Percentiles rank a stretch among this genome's conserved stretches.
phyloP scores from a whole-genome alignment of 306 rosid species.

The Corylus americana region DNA sequence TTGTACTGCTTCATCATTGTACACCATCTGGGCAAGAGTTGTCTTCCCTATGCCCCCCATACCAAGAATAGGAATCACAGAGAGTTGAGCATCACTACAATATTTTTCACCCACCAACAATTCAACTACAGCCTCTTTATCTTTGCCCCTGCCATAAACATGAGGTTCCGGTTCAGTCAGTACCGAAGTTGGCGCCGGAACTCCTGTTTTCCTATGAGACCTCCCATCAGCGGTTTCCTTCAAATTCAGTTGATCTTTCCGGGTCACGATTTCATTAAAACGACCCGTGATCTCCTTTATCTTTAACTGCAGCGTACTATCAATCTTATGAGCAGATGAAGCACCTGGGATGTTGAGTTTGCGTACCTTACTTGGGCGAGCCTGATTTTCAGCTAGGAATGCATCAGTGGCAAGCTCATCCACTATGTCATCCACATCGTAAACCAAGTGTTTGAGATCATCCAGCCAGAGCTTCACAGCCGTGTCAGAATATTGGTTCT shows the following conservation, averaged over 20 bases:
- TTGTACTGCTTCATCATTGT: neutral
- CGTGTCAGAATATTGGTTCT: neutral
- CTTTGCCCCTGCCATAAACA: neutral
- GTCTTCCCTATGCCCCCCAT: too few relatives aligned
- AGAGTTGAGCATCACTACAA: too few relatives aligned
- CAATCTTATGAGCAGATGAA: neutral
- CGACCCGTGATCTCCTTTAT: too few relatives aligned
- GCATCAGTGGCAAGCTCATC: constrained; percentile 18
- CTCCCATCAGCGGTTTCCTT: too few relatives aligned
- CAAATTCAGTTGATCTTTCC: too few relatives aligned
- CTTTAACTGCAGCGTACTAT: too few relatives aligned
- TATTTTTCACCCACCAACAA: too few relatives aligned
- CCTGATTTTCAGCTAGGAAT: neutral
- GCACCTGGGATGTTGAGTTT: neutral
- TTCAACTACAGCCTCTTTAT: too few relatives aligned
- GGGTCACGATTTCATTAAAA: too few relatives aligned
- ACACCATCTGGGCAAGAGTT: constrained; percentile 9
- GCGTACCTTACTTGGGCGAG: neutral
- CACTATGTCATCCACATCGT: constrained; percentile 23
- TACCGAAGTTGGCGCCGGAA: neutral
- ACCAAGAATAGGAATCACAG: too few relatives aligned
- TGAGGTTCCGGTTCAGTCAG: too few relatives aligned
- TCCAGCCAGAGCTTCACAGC: constrained; percentile 13
- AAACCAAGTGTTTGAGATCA: constrained; percentile 20
- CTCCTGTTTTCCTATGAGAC: too few relatives aligned